These are phyloP conservation scores for Ophiostoma sp. DNA, from an alignment of 2,329 filamentous ascomycete species.

Conservation along the genomic window DNA sequence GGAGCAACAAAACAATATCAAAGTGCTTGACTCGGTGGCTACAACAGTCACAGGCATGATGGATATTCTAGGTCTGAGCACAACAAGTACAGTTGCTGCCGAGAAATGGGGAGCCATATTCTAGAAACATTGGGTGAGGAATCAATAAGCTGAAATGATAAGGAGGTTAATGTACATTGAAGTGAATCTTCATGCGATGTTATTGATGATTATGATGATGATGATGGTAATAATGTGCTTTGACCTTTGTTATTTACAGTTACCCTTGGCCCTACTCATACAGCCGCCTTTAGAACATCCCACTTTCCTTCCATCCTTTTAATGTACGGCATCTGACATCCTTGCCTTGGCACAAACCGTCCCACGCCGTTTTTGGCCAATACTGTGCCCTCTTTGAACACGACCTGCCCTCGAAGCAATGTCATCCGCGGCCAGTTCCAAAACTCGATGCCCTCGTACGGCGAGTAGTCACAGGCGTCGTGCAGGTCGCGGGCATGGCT, in stretches of 20 bases:
- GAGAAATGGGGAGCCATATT: background rate
- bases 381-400: constrained; percentile 55
- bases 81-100: background rate
- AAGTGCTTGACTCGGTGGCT: constrained; percentile 45
- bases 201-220: background rate
- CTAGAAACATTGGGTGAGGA: background rate
- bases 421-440: constrained; percentile 63
- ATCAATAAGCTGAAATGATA: background rate
- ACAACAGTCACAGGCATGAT: constrained; percentile 47
- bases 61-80: background rate
- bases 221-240: background rate
- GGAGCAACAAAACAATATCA: constrained; percentile 37
- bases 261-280: background rate
- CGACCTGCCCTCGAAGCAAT: constrained; percentile 55
- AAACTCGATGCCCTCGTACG: constrained; percentile 57
- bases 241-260: background rate
- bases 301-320: constrained; percentile 17
- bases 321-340: constrained; percentile 24
- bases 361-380: constrained; percentile 51
- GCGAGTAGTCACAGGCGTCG: constrained; percentile 63
- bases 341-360: constrained; percentile 46
- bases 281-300: constrained; percentile 22
- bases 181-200: background rate
- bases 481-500: constrained; percentile 54
- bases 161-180: background rate